Evolutionary conservation across 139 green algal species (phyloP), one percentile per base, ranked within the genome.

Genomic region (Yamagishiella unicocca): DNA sequence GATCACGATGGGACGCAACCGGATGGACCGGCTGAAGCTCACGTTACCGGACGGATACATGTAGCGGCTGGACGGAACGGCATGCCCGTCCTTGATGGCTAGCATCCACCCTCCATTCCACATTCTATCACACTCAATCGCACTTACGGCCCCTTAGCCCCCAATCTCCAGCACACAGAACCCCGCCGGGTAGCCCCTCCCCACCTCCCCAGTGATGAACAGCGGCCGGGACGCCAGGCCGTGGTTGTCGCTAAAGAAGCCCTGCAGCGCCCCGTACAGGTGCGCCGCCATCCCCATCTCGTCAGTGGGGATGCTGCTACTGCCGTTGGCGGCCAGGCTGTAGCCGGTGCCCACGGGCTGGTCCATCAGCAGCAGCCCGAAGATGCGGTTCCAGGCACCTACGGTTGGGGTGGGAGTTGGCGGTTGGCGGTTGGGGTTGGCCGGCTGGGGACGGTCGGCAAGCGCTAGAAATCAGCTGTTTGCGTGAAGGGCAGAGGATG

Each of bases 151-250:
- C n/a, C n/a, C n/a, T n/a, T n/a, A n/a, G n/a, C n/a, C n/a, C n/a
- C n/a, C n/a, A n/a, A n/a, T 58, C 14, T 58, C 14, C 17, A 58
- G 12, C 50, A 58, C 50, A 58, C 50, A 17, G 50, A 12, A 58
- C 70, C n/a, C n/a, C n/a, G n/a, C n/a, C n/a, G n/a, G n/a, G n/a
- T n/a, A n/a, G n/a, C n/a, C n/a, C n/a, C n/a, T n/a, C n/a, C 75
- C 27, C 35, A 79, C 67, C 90, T 95, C 93, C 1, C 93, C 93
- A 14, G 91, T 91, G 50, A 95, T 94, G 87, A 95, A 92, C 5
- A 95, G 70, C 7, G 93, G 93, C 0, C 93, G 84, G 6, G 27
- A 6, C 66, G 82, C 67, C 62, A 95, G 58, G 29, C 1, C 68
- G 54, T 33, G 14, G 35, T 91, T 53, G 10, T 31, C 9, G 0